phyloP scores from a whole-genome alignment of 2,329 filamentous ascomycete genomes.

The Aspergillus phoenicis region DNA sequence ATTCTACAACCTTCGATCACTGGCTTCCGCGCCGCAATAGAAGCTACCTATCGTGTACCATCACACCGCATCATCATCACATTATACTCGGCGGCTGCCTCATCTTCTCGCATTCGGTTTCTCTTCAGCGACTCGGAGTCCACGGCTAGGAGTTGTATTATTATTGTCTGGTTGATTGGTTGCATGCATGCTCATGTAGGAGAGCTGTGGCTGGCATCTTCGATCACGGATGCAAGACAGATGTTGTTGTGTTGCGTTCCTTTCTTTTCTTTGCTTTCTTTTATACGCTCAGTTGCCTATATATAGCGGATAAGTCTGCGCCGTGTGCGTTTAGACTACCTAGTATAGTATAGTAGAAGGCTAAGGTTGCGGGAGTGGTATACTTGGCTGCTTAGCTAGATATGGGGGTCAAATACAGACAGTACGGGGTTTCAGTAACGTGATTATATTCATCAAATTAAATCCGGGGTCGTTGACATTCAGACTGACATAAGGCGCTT shows the following conservation, averaged over 20 bases:
- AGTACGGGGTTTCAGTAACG: background rate
- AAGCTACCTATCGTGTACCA: background rate
- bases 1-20: constrained; percentile 65
- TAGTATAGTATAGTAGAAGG: background rate
- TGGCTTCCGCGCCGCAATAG: constrained; percentile 22
- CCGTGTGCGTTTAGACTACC: background rate
- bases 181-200: constrained; percentile 4
- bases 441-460: background rate
- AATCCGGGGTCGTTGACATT: no score
- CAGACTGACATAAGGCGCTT: no score
- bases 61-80: background rate
- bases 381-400: background rate
- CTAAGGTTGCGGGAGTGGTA: background rate
- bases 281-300: background rate
- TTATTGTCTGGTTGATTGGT: background rate
- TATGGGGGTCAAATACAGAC: background rate
- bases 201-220: constrained; percentile 9
- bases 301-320: background rate
- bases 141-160: constrained; percentile 14
- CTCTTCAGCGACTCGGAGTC: constrained; percentile 17
- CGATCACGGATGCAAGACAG: constrained; percentile 3
- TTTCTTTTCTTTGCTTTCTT: background rate
- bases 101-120: constrained; percentile 11
- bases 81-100: background rate
- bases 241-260: background rate